Evolutionary conservation across 352 stramenopile genomes (phyloP).

Genomic region (Phytophthora macrochlamydospora): DNA sequence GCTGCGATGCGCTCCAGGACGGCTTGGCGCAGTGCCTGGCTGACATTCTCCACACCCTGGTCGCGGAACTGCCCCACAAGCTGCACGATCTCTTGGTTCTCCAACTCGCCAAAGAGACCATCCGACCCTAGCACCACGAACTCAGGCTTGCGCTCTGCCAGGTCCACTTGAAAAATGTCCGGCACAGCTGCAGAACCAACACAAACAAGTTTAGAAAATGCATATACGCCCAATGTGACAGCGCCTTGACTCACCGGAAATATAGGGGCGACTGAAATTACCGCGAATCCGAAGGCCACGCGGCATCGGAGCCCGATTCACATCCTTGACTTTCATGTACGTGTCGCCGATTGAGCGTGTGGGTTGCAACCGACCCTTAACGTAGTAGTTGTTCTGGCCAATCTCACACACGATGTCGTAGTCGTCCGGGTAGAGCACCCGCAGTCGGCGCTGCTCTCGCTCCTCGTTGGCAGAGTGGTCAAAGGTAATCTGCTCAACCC

Average conservation of each 20-base stretch:
- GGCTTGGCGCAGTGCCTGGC: slow-evolving; percentile 42
- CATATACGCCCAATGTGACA: neutral
- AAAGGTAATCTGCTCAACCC: slow-evolving; percentile 68
- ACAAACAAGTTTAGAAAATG: slow-evolving; percentile 6
- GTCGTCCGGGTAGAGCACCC: slow-evolving; percentile 61
- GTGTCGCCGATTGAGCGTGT: slow-evolving; percentile 71
- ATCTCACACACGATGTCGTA: slow-evolving; percentile 77
- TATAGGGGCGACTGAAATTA: slow-evolving; percentile 64
- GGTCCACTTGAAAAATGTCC: slow-evolving; percentile 68
- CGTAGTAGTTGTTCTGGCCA: slow-evolving; percentile 68
- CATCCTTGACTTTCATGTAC: slow-evolving; percentile 81
- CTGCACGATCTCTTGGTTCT: slow-evolving; percentile 66
- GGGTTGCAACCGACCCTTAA: slow-evolving; percentile 71
- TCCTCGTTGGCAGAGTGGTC: slow-evolving; percentile 74
- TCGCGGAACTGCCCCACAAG: slow-evolving; percentile 52
- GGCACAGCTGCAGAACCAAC: slow-evolving; percentile 43
- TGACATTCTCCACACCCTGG: slow-evolving; percentile 62
- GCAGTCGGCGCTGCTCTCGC: slow-evolving; percentile 59
- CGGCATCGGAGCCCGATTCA: slow-evolving; percentile 69
- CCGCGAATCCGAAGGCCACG: slow-evolving; percentile 59
- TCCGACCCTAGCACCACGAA: slow-evolving; percentile 73
- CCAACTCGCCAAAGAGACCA: slow-evolving; percentile 64
- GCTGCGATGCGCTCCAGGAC: slow-evolving; percentile 62
- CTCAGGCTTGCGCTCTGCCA: slow-evolving; percentile 53
- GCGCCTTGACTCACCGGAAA: slow-evolving; percentile 34